Evolutionary conservation across 2,329 filamentous ascomycete species (phyloP).

Genomic region (Coniella lustricola): DNA sequence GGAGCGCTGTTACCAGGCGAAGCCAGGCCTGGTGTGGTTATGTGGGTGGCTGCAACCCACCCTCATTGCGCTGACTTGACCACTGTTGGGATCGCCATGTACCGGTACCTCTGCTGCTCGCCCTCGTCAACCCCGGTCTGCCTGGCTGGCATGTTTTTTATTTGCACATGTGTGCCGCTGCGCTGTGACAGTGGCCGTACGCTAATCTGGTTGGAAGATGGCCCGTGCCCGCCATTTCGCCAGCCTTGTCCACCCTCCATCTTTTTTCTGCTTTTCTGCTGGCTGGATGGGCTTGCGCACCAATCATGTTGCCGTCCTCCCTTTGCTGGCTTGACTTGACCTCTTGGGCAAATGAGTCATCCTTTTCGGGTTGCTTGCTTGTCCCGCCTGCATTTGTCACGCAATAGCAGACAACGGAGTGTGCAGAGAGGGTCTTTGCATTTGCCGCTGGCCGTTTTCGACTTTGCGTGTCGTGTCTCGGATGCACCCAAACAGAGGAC

Average conservation of each 20-base stretch:
- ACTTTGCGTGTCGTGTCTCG: not conserved
- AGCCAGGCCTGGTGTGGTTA: too few species aligned
- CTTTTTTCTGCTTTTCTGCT: not conserved
- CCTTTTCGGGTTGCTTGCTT: not conserved
- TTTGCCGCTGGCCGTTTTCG: not conserved
- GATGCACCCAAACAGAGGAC: not conserved
- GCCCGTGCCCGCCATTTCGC: slow-evolving; percentile 11
- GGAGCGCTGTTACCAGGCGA: slow-evolving; percentile 14
- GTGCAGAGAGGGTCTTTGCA: not conserved
- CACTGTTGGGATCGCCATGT: slow-evolving; percentile 5
- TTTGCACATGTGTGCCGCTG: slow-evolving; percentile 13
- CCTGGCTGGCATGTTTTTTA: slow-evolving; percentile 9
- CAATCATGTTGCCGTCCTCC: not conserved
- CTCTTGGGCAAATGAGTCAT: slow-evolving; percentile 14
- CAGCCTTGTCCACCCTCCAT: slow-evolving; percentile 13
- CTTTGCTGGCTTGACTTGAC: not conserved
- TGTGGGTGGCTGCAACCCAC: slow-evolving; percentile 13
- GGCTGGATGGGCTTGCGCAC: not conserved
- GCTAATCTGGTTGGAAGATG: slow-evolving; percentile 5
- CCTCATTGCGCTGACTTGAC: not conserved
- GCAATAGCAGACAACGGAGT: not conserved
- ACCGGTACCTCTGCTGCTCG: slow-evolving; percentile 13
- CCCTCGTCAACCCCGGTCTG: not conserved
- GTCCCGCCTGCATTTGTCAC: slow-evolving; percentile 6
- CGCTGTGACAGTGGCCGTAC: slow-evolving; percentile 10